Percentiles rank a stretch among this genome's conserved stretches.
Conservation (phyloP, 345 rosid genomes). For the Leavenworthia alabamica region DNA sequence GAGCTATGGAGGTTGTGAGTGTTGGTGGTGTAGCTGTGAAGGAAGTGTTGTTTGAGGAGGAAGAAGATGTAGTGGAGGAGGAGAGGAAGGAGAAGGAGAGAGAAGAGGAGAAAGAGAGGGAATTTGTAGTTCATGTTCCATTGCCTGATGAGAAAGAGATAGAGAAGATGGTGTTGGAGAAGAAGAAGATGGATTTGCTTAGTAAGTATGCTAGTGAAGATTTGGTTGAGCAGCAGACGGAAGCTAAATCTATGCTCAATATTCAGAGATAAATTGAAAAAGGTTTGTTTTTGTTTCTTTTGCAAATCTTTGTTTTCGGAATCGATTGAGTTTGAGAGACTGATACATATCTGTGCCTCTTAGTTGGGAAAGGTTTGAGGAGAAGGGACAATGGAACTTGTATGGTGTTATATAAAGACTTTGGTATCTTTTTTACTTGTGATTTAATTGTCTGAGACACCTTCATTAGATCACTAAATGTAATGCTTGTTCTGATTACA, state of each 20-base stretch:
- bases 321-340: conserved; percentile 1
- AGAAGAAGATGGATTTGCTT: conserved; percentile 82
- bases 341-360: neutral
- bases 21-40: conserved; percentile 42
- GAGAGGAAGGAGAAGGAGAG: conserved; percentile 46
- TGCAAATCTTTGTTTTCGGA: too few species aligned
- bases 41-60: conserved; percentile 84
- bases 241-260: conserved; percentile 85
- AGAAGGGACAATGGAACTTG: neutral
- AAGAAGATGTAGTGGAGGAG: conserved; percentile 78
- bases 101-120: conserved; percentile 54
- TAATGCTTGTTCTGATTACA: neutral
- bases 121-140: conserved; percentile 85
- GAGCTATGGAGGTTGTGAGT: conserved; percentile 71
- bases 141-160: conserved; percentile 92
- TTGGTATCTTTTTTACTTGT: too few species aligned
- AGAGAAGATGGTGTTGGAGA: conserved; percentile 86
- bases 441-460: neutral
- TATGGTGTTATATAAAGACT: conserved; percentile 7
- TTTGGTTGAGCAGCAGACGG: conserved; percentile 71
- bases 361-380: neutral
- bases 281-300: conserved; percentile 3
- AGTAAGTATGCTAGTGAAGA: conserved; percentile 64
- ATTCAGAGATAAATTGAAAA: conserved; percentile 62
- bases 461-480: too few species aligned